These are phyloP conservation scores for Cercis canadensis DNA, from an alignment of 306 rosid genomes.

Conservation along the genomic window DNA sequence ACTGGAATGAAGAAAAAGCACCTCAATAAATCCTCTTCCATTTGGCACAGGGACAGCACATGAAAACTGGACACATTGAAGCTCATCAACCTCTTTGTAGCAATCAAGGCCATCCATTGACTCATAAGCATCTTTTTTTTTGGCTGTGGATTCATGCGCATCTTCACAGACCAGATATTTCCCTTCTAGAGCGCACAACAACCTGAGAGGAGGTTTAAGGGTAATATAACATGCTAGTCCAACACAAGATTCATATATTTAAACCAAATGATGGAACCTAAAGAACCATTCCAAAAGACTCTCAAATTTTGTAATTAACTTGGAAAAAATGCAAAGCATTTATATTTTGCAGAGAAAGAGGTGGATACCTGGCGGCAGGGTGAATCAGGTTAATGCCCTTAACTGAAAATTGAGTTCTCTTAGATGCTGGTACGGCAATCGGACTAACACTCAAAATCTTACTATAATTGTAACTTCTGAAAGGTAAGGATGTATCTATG, in stretches of 20 bases:
- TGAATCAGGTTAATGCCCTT: slow-evolving; percentile 73
- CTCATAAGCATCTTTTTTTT: slow-evolving; percentile 49
- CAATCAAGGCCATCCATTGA: slow-evolving; percentile 46
- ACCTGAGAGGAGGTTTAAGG: slow-evolving; percentile 48
- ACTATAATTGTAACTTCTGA: slow-evolving; percentile 56
- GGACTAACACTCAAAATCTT: slow-evolving; percentile 74
- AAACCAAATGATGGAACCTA: slow-evolving; percentile 7
- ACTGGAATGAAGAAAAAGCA: slow-evolving; percentile 34
- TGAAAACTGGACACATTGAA: slow-evolving; percentile 67
- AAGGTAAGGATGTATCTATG: slow-evolving; percentile 73
- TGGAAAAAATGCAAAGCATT: slow-evolving; percentile 26
- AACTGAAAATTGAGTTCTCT: slow-evolving; percentile 70
- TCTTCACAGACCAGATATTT: slow-evolving; percentile 66
- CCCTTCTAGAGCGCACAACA: slow-evolving; percentile 90
- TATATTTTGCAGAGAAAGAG: slow-evolving; percentile 18
- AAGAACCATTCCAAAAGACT: slow-evolving; percentile 5
- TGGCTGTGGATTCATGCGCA: slow-evolving; percentile 42
- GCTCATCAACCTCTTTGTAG: slow-evolving; percentile 56
- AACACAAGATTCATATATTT: slow-evolving; percentile 19
- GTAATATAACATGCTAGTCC: slow-evolving; percentile 19
- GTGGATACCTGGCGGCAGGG: slow-evolving; percentile 69
- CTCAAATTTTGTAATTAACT: slow-evolving; percentile 20
- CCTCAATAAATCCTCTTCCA: slow-evolving; percentile 97
- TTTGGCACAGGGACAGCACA: slow-evolving; percentile 67
- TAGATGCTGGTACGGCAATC: slow-evolving; percentile 72